Base-by-base conservation (phyloP, 116 monocot genomes). In the Phalaenopsis hybrid region DNA sequence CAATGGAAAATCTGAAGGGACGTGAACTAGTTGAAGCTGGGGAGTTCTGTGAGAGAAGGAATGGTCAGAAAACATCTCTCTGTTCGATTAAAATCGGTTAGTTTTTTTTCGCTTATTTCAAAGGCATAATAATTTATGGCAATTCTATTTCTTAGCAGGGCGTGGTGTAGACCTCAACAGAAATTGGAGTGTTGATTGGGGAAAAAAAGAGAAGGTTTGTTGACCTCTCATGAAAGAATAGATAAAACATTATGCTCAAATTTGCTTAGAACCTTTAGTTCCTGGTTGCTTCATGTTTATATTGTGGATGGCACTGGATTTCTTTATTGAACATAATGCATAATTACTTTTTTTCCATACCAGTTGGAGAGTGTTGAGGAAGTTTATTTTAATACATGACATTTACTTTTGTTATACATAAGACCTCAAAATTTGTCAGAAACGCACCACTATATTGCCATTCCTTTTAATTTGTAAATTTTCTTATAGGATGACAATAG, bases 101-200 rank as follows among this genome's bases (percentile, higher is more conserved):
- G 21, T n/a, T 45, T 75, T 43, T 17, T 28, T 5, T 45, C 44
- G 28, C 13, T 34, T 44, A 75, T 75, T 45, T 1, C 41, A 6
- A 43, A 75, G 41, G 5, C 41, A 44, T 75, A 45, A 28, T 43
- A 13, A 75, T 18, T 45, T 44, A 34, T 7, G 12, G 11, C 33
- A 50, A 12, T 76, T 75, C 55, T 74, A 25, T 33, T 75, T 81
- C 18, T 83, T 58, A 76, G 45, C 88, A 98, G 98, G 98, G 84
- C 93, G 98, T 84, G 98, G 95, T 57, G 98, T 98, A 79, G 98
- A 98, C 89, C 92, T 98, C 25, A 98, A 98, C 63, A 88, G 98
- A 84, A 98, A 98, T 86, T 98, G 98, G 98, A 90, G 93, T 81
- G 95, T 98, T 5, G 98, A 98, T 78, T 98, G 98, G 98, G 98